Evolutionary conservation across 768 basidiomycete species (phyloP).

Genomic region (Lactifluus piperatus): DNA sequence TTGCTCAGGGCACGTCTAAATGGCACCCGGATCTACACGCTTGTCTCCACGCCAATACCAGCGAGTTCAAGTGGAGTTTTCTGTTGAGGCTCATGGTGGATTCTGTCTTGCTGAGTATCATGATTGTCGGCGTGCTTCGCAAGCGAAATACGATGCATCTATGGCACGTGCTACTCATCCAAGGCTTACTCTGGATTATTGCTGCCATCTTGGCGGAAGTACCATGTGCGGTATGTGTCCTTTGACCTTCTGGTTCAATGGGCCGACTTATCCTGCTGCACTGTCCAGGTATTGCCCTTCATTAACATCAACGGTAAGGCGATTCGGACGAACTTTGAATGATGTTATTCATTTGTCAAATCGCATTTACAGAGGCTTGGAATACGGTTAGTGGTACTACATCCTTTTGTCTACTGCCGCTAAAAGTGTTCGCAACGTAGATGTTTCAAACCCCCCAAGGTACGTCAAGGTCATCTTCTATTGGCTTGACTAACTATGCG

Average conservation of each 20-base stretch:
- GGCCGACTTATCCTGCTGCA: not conserved
- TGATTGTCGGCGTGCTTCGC: conserved; percentile 12
- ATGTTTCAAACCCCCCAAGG: conserved; percentile 14
- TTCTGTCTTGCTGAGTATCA: conserved; percentile 1
- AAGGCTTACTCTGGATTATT: conserved; percentile 13
- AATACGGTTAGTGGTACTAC: conserved; percentile 6
- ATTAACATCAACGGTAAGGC: conserved; percentile 13
- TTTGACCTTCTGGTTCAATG: no score
- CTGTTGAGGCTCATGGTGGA: conserved; percentile 10
- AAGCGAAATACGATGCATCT: conserved; percentile 12
- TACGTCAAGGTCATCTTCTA: not conserved
- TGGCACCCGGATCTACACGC: not conserved
- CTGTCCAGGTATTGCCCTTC: conserved; percentile 4
- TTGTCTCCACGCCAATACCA: not conserved
- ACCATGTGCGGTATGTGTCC: conserved; percentile 2
- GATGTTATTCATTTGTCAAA: not conserved
- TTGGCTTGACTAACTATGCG: not conserved
- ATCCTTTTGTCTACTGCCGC: not conserved
- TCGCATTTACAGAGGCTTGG: conserved; percentile 4
- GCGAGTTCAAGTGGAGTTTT: conserved; percentile 2
- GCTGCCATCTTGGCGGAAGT: conserved; percentile 4
- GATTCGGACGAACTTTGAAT: not conserved
- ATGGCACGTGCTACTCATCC: conserved; percentile 16
- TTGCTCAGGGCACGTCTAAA: not conserved
- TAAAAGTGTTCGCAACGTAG: no score